Base-by-base conservation (phyloP, 768 basidiomycete species). In the Tremella yokohamensis region DNA sequence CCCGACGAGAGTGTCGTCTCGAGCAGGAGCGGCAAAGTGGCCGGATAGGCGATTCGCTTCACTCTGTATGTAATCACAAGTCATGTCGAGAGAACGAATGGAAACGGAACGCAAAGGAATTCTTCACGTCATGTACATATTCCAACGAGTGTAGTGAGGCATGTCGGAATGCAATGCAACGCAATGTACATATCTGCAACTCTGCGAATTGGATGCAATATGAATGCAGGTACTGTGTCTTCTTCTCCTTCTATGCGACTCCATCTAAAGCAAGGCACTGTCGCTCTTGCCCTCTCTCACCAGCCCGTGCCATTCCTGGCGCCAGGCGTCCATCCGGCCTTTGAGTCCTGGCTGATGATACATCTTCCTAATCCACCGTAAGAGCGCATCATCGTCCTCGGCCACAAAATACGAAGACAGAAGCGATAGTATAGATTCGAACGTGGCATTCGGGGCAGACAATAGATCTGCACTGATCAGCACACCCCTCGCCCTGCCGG, bases 321-420 rank as follows among this genome's bases (percentile, higher is more conserved):
- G 81, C 94, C 93, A 98, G 49, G 68, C 74, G 24, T 69, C 74
- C 82, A 98, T 93, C 63, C 80, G 84, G 16, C 79, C 70, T 52
- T 87, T 81, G 45, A 94, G 77, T 62, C 86, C 90, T 78, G 83
- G 83, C 73, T 86, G 80, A 22, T 73, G 77, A 16, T 86, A 69
- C 50, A 82, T 78, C 52, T 81, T 82, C 58, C 81, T 83, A 49
- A 97, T 84, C 93, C 93, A 99, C 1, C 79, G 76, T 65, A 99
- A 78, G 24, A 96, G 80, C 3, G 80, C 78, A 66, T 97, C 84
- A 61, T 98, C 94, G 66, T 89, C 85, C 75, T 94, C 89, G 0
- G 90, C 89, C 7, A 97, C 85, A 72, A 96, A 98, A 78, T 91
- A 94, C 8, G 91, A 94, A 0, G 92, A 94, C 8, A 99, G 79